Evolutionary conservation across 2,329 filamentous ascomycete species (phyloP).

Genomic region (Penicillium sp.): DNA sequence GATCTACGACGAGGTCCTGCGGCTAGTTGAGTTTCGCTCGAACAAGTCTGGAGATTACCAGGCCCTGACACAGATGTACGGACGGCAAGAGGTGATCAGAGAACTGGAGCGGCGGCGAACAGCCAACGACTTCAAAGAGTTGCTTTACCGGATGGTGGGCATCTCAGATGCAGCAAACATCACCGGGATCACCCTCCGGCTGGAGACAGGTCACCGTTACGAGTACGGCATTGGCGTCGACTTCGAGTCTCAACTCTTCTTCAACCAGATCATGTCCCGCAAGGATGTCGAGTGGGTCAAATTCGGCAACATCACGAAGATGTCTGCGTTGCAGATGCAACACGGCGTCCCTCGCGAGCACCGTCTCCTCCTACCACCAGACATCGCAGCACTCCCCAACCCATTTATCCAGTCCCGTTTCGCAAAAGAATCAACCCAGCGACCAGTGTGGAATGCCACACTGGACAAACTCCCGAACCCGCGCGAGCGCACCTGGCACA

Average conservation of each 20-base stretch:
- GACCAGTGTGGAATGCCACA: constrained; percentile 36
- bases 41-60: constrained; percentile 44
- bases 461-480: constrained; percentile 48
- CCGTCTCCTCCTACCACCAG: constrained; percentile 41
- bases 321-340: constrained; percentile 37
- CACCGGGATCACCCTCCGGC: constrained; percentile 34
- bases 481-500: constrained; percentile 42
- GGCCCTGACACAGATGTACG: constrained; percentile 54
- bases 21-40: constrained; percentile 35
- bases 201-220: constrained; percentile 42
- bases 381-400: constrained; percentile 33
- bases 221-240: constrained; percentile 56
- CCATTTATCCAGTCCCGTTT: constrained; percentile 38
- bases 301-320: constrained; percentile 40
- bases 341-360: constrained; percentile 40
- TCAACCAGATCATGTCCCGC: constrained; percentile 44
- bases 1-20: constrained; percentile 48
- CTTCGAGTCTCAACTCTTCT: constrained; percentile 53
- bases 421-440: constrained; percentile 27
- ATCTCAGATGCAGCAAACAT: constrained; percentile 41
- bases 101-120: constrained; percentile 42
- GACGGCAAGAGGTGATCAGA: constrained; percentile 54
- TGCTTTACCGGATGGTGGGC: constrained; percentile 40
- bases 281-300: constrained; percentile 44
- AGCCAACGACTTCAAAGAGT: constrained; percentile 38